Conservation (phyloP, 768 basidiomycete species). For the Russula abietina region DNA sequence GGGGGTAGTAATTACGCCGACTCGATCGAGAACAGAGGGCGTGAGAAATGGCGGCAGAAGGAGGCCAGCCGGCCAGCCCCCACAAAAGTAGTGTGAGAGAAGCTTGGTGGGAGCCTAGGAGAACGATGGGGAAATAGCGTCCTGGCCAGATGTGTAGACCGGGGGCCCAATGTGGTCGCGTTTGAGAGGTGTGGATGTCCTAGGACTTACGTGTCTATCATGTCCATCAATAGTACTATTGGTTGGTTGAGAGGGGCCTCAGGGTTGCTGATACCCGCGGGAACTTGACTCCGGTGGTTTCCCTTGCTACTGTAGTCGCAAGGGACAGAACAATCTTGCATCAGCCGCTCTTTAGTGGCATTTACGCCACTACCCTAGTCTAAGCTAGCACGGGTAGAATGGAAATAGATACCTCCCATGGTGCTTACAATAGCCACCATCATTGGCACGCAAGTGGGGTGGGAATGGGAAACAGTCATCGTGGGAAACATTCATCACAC, state of each 20-base stretch:
- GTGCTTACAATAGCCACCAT: neutral
- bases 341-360: neutral
- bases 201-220: neutral
- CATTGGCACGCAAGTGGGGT: neutral
- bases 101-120: constrained; percentile 7
- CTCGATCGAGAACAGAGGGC: neutral
- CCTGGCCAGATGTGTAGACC: neutral
- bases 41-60: neutral
- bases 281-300: neutral
- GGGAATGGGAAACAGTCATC: neutral
- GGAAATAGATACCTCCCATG: neutral
- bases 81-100: neutral
- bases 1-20: neutral
- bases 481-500: neutral
- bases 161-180: neutral
- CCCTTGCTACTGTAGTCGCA: neutral
- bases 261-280: neutral
- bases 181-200: neutral
- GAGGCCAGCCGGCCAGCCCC: neutral
- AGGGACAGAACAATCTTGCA: neutral
- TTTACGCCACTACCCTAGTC: neutral
- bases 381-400: neutral
- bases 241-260: neutral
- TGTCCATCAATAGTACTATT: too few relatives aligned
- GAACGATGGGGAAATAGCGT: neutral